Evolutionary conservation across 148 eudicot genomes (phyloP).

Genomic region (Nepenthes gracilis): DNA sequence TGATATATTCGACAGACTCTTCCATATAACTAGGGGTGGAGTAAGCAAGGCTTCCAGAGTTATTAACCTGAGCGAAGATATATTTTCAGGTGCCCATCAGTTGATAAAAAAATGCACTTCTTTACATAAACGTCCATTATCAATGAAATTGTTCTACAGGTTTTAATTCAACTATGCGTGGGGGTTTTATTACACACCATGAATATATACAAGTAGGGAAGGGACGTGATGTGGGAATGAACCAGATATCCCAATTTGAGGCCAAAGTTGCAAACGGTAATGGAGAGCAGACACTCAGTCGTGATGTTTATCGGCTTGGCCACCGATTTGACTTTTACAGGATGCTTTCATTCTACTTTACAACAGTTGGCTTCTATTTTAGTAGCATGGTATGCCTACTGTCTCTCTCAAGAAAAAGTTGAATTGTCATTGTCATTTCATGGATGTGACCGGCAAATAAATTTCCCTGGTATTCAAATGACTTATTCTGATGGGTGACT

Average conservation of each 20-base stretch:
- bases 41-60: conserved; percentile 87
- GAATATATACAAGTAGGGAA: conserved; percentile 98
- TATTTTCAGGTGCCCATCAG: conserved; percentile 63
- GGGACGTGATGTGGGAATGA: conserved; percentile 99
- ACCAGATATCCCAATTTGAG: conserved; percentile 89
- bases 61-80: conserved; percentile 90
- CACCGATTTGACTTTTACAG: conserved; percentile 89
- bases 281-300: conserved; percentile 98
- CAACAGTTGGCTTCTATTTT: conserved; percentile 96
- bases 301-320: conserved; percentile 95
- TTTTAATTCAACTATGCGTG: conserved; percentile 80
- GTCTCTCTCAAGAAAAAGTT: too few species aligned
- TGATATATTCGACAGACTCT: conserved; percentile 91
- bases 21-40: conserved; percentile 93
- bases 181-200: conserved; percentile 88
- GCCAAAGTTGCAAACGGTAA: conserved; percentile 99
- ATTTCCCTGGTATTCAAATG: too few species aligned
- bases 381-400: conserved; percentile 72
- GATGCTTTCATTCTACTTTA: conserved; percentile 93
- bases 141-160: conserved; percentile 27
- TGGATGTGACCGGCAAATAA: too few species aligned
- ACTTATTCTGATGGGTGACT: too few species aligned
- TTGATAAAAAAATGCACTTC: not conserved
- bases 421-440: too few species aligned
- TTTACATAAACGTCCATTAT: not conserved